phyloP scores from a whole-genome alignment of 805 yeast species.

The Ogataea nakhonphanomensis region DNA sequence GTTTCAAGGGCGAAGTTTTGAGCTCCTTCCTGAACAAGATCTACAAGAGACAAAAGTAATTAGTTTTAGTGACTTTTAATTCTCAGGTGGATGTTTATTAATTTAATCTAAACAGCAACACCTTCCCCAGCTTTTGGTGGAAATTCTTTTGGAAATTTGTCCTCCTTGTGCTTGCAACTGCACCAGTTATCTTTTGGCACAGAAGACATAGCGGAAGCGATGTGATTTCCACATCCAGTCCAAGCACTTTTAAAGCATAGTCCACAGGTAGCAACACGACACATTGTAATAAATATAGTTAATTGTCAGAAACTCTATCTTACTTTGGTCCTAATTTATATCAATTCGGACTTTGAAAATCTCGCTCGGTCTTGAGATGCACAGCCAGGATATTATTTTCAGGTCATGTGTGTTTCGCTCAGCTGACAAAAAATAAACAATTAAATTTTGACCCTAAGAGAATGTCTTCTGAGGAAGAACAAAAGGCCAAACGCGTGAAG shows the following conservation, averaged over 20 bases:
- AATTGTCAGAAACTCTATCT: not conserved
- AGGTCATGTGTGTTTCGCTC: slow-evolving; percentile 21
- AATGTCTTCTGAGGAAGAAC: slow-evolving; percentile 14
- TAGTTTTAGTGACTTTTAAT: not conserved
- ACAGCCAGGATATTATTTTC: not conserved
- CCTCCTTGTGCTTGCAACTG: slow-evolving; percentile 29
- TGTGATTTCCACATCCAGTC: slow-evolving; percentile 46
- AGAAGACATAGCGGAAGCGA: slow-evolving; percentile 39
- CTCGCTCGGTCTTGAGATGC: too few relatives aligned
- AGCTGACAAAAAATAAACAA: slow-evolving; percentile 18
- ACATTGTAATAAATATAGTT: slow-evolving; percentile 25
- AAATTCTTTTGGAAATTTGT: slow-evolving; percentile 27
- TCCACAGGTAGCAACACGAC: slow-evolving; percentile 35
- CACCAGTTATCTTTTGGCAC: slow-evolving; percentile 39
- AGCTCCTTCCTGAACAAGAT: slow-evolving; percentile 83
- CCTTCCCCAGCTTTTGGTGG: slow-evolving; percentile 40
- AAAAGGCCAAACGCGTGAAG: slow-evolving; percentile 13
- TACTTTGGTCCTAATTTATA: not conserved
- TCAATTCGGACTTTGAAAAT: too few relatives aligned
- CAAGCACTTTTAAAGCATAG: slow-evolving; percentile 35
- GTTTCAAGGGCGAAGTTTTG: slow-evolving; percentile 87
- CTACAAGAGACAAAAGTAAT: slow-evolving; percentile 86
- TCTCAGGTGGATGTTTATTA: not conserved
- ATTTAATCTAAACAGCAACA: slow-evolving; percentile 5
- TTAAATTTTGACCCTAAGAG: not conserved